Evolutionary conservation across 1,284 basidiomycete genomes (phyloP).

Genomic region (Ganoderma multipileum): DNA sequence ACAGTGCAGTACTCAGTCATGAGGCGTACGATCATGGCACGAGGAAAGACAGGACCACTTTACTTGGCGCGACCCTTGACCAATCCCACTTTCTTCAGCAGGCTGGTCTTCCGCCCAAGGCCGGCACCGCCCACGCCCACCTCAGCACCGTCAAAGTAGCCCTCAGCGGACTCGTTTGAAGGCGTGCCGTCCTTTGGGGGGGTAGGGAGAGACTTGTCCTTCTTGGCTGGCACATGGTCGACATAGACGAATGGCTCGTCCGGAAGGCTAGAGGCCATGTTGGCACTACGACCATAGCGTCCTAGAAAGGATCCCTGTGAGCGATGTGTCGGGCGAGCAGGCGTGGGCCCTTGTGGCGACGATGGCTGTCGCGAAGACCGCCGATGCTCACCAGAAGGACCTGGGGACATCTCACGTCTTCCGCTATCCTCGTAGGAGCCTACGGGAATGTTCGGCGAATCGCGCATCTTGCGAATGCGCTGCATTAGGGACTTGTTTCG

Average conservation of each 20-base stretch:
- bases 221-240: slow-evolving; percentile 43
- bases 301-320: slow-evolving; percentile 77
- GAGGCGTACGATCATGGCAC: slow-evolving; percentile 8
- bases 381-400: slow-evolving; percentile 50
- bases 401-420: slow-evolving; percentile 52
- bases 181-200: slow-evolving; percentile 36
- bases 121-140: slow-evolving; percentile 46
- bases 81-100: slow-evolving; percentile 79
- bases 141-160: slow-evolving; percentile 57
- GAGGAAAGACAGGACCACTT: not conserved
- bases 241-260: slow-evolving; percentile 70
- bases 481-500: slow-evolving; percentile 84
- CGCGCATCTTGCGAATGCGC: slow-evolving; percentile 84
- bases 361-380: slow-evolving; percentile 23
- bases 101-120: slow-evolving; percentile 75
- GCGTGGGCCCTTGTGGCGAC: slow-evolving; percentile 25
- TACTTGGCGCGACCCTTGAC: slow-evolving; percentile 56
- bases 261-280: slow-evolving; percentile 41
- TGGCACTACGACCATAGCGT: slow-evolving; percentile 57
- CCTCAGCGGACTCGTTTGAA: slow-evolving; percentile 12
- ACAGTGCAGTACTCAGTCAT: slow-evolving; percentile 17
- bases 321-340: slow-evolving; percentile 65
- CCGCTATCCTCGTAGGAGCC: slow-evolving; percentile 48
- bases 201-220: slow-evolving; percentile 72
- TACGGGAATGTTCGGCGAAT: slow-evolving; percentile 82